Percentiles rank a stretch among this genome's conserved stretches.
Conservation (phyloP, 495 filamentous ascomycete genomes). For the Aspergillus indologenus region DNA sequence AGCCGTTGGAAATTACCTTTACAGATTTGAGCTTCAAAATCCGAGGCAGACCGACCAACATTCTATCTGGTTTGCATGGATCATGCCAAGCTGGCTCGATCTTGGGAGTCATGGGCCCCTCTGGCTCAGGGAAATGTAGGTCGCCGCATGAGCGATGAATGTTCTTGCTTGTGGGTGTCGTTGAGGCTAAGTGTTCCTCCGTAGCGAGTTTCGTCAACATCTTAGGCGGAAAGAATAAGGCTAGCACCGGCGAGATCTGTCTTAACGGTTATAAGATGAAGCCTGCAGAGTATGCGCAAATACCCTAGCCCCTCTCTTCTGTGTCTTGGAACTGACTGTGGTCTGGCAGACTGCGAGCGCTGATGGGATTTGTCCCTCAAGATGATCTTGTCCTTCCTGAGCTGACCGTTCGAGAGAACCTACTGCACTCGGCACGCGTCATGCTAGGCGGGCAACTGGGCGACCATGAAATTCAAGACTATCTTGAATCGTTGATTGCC, state of each 20-base stretch:
- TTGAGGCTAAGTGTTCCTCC: too few relatives aligned
- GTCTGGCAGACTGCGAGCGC: background rate
- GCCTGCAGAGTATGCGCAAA: too few relatives aligned
- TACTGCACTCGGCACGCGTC: constrained; percentile 48
- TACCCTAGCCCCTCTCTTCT: too few relatives aligned
- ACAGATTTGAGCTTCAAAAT: too few relatives aligned
- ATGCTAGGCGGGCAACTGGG: constrained; percentile 22
- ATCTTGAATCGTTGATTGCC: too few relatives aligned
- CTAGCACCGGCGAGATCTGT: too few relatives aligned
- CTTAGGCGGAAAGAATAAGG: too few relatives aligned
- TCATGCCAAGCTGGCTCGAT: background rate
- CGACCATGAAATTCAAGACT: too few relatives aligned
- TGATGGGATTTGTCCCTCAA: constrained; percentile 55
- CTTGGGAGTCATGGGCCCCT: background rate
- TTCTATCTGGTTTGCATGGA: background rate
- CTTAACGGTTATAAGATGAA: too few relatives aligned
- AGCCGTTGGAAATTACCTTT: too few relatives aligned
- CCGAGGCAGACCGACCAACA: background rate
- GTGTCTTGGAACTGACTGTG: too few relatives aligned
- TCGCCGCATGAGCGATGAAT: background rate
- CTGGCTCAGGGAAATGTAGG: background rate
- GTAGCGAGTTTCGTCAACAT: too few relatives aligned
- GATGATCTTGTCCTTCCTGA: constrained; percentile 50
- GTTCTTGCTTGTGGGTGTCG: background rate
- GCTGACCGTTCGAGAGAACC: constrained; percentile 51